Base-by-base conservation (phyloP, 768 basidiomycete genomes). In the Kwoniella shandongensis region DNA sequence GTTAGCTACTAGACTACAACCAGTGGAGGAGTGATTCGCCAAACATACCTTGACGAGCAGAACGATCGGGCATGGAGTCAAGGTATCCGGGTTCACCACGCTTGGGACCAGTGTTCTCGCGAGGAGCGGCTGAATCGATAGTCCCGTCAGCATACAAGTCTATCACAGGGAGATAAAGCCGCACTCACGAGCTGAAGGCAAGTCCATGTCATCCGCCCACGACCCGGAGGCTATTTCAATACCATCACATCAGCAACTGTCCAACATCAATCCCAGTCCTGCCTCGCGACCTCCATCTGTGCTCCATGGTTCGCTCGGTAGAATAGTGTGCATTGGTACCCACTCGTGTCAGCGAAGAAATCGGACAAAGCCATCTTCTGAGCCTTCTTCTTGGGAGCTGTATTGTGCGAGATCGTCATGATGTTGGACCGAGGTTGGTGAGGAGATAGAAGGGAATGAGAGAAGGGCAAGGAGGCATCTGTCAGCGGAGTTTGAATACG, bases 181-280 rank as follows among this genome's bases (percentile, higher is more conserved):
- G 22, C 17, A 81, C 92, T 80, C 80, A 98, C 94, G 94, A 72
- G 91, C 93, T 67, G 85, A 88, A 25, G 94, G 94, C 61, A 98
- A 83, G 65, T 96, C 93, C 90, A 97, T 92, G 78, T 98, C 96
- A 76, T 98, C 96, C 6, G 96, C 96, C 96, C 96, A 99, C 73
- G 90, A 93, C 70, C 91, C 94, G 50, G 89, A 79, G 51, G 85
- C 90, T 91, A 53, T 29, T 56, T 26, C 20, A 15, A 11, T 18
- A 20, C 45, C 39, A 30, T 22, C 42, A 36, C 32, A 32, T 32
- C 32, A 32, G 32, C 32, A 32, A 6, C 6, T 32, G 7, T 13
- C 32, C 32, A 32, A 32, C 13, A 13, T 13, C 26, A 26, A 45
- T 20, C 8, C 13, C 12, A 4, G 13, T 45, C 25, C 44, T 13